These are phyloP conservation scores for Solanum aculeatissimum DNA, from an alignment of 305 asterid genomes.

Conservation along the genomic window DNA sequence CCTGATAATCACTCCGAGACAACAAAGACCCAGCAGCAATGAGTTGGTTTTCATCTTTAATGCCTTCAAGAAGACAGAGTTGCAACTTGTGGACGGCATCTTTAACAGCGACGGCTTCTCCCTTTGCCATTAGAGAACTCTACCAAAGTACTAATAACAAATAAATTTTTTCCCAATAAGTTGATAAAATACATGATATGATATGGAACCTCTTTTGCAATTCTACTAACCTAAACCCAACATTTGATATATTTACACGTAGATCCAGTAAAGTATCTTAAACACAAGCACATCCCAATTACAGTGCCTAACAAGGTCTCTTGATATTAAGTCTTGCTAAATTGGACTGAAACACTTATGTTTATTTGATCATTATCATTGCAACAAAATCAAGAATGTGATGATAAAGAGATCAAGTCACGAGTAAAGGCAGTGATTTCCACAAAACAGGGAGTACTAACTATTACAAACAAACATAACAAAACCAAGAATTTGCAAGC, in stretches of 20 bases:
- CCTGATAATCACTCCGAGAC: constrained; percentile 53
- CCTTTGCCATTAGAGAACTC: constrained; percentile 24
- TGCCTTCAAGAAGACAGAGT: constrained; percentile 68
- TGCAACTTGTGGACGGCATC: constrained; percentile 81
- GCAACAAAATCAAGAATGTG: neutral
- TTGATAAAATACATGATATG: neutral
- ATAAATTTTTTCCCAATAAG: neutral
- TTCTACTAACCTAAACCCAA: too few relatives aligned
- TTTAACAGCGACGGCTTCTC: constrained; percentile 26
- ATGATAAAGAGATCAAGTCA: neutral
- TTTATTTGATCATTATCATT: neutral
- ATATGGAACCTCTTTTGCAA: neutral
- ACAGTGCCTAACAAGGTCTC: neutral
- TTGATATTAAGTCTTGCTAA: neutral
- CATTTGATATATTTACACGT: too few relatives aligned
- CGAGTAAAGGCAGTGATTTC: neutral
- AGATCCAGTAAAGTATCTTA: neutral
- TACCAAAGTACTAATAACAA: neutral
- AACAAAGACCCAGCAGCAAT: constrained; percentile 61
- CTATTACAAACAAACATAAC: neutral
- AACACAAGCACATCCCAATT: neutral
- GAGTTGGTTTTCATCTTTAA: constrained; percentile 42
- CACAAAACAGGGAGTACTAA: neutral
- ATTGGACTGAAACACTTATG: neutral
- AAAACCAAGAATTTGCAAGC: neutral